Conservation (phyloP, 2,329 filamentous ascomycete genomes). For the Ophiostoma tasmaniense region DNA sequence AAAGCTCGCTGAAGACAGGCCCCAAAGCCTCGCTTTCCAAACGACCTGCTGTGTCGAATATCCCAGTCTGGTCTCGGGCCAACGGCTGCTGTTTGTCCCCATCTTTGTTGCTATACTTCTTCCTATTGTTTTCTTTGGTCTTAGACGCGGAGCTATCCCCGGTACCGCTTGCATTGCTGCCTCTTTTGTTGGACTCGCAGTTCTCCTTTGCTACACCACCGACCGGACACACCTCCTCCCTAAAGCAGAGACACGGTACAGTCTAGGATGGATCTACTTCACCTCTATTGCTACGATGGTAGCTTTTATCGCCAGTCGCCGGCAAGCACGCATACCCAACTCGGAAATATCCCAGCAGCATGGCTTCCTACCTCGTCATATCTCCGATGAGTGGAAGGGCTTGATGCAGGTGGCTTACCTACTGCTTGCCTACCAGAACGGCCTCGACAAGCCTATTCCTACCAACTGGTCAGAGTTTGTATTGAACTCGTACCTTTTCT, state of each 20-base stretch:
- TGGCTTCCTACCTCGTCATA: constrained; percentile 42
- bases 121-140: background rate
- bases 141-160: background rate
- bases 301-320: background rate
- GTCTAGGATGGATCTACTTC: constrained; percentile 23
- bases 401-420: constrained; percentile 52
- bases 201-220: constrained; percentile 40
- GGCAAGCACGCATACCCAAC: background rate
- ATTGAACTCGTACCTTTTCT: constrained; percentile 52
- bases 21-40: constrained; percentile 29
- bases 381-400: constrained; percentile 59
- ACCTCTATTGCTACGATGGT: constrained; percentile 20
- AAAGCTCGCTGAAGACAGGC: constrained; percentile 24
- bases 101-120: background rate
- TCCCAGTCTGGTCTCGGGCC: constrained; percentile 28
- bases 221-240: constrained; percentile 47
- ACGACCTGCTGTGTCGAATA: constrained; percentile 46
- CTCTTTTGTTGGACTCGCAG: background rate
- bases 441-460: constrained; percentile 40
- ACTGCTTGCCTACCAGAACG: constrained; percentile 45
- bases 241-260: constrained; percentile 37
- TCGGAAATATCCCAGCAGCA: constrained; percentile 2
- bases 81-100: constrained; percentile 23
- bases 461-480: constrained; percentile 48
- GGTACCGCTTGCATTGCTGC: background rate